Conservation (phyloP, 257 asterid species). For the Penstemon eatonii region DNA sequence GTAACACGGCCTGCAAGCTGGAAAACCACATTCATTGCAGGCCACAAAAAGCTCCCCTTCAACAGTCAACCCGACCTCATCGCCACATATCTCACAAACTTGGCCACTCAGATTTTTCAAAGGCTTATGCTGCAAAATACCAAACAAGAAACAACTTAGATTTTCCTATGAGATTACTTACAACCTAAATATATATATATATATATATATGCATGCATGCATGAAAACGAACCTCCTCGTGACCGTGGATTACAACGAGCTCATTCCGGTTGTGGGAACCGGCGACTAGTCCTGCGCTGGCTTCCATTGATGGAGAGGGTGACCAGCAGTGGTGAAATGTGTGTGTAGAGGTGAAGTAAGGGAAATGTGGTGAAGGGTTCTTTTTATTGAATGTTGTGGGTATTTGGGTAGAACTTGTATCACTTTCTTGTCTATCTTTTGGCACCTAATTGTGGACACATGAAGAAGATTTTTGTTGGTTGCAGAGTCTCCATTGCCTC, state of each 20-base stretch:
- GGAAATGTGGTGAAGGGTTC: slow-evolving; percentile 40
- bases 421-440: slow-evolving; percentile 39
- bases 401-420: slow-evolving; percentile 32
- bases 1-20: slow-evolving; percentile 91
- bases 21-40: slow-evolving; percentile 94
- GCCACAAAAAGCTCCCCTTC: slow-evolving; percentile 95
- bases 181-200: not conserved
- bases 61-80: slow-evolving; percentile 81
- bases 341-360: slow-evolving; percentile 32
- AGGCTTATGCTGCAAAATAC: slow-evolving; percentile 72
- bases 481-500: slow-evolving; percentile 93
- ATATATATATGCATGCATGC: slow-evolving; percentile 1
- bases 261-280: slow-evolving; percentile 98
- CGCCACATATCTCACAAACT: slow-evolving; percentile 95
- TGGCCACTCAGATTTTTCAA: slow-evolving; percentile 90
- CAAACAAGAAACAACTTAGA: not conserved
- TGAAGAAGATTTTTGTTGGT: slow-evolving; percentile 50
- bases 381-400: slow-evolving; percentile 43
- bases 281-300: slow-evolving; percentile 92
- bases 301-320: slow-evolving; percentile 63
- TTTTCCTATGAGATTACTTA: not conserved
- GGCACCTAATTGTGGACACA: slow-evolving; percentile 49
- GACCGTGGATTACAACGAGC: slow-evolving; percentile 94
- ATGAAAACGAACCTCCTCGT: slow-evolving; percentile 68
- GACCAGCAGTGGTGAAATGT: slow-evolving; percentile 15